These are phyloP conservation scores for Globisporangium perplexum DNA, from an alignment of 352 stramenopile species.

Conservation along the genomic window DNA sequence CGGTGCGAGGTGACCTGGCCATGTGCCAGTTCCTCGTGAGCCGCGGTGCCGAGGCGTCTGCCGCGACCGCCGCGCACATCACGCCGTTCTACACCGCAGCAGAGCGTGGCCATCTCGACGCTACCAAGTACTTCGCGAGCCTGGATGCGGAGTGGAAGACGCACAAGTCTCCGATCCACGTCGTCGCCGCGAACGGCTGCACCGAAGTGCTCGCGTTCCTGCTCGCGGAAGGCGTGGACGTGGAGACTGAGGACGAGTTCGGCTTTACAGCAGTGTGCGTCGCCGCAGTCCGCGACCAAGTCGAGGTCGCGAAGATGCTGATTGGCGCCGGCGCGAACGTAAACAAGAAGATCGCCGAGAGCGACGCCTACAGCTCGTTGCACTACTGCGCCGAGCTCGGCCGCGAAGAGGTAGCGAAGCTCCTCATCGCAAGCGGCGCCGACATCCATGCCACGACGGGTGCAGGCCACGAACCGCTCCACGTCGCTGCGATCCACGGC, in stretches of 20 bases:
- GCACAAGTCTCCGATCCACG: constrained; percentile 10
- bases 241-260: not conserved
- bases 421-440: constrained; percentile 1
- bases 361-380: constrained; percentile 2
- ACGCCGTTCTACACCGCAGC: constrained; percentile 10
- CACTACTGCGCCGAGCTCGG: constrained; percentile 12
- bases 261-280: constrained; percentile 8
- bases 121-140: not conserved
- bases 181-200: constrained; percentile 9
- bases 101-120: constrained; percentile 14
- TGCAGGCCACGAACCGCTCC: constrained; percentile 1
- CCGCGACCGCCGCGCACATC: not conserved
- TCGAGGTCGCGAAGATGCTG: not conserved
- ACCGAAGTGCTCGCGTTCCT: constrained; percentile 3
- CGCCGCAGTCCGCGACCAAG: constrained; percentile 1
- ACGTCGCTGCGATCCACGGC: constrained; percentile 25
- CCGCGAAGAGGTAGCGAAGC: constrained; percentile 1
- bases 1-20: constrained; percentile 1
- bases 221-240: constrained; percentile 3
- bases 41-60: not conserved
- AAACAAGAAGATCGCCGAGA: not conserved
- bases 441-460: not conserved
- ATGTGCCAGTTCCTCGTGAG: constrained; percentile 11
- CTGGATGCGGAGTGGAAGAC: constrained; percentile 3
- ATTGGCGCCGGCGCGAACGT: constrained; percentile 2